Percentiles rank a stretch among this genome's conserved stretches.
These are phyloP conservation scores for Plasmodium coatneyi DNA, from an alignment of 169 alveolate species.

Conservation along the genomic window DNA sequence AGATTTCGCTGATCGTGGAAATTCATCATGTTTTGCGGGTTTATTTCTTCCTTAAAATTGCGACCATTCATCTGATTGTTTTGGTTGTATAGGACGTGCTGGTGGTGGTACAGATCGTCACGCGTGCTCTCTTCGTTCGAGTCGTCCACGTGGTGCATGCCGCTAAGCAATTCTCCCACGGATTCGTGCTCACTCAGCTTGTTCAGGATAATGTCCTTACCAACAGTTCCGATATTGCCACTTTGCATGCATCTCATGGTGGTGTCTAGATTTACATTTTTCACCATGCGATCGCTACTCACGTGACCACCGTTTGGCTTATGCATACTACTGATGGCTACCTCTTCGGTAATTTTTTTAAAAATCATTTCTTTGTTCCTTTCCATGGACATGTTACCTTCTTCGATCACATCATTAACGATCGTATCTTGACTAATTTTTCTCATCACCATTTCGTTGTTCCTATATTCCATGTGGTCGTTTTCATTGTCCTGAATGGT, in stretches of 20 bases:
- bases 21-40: neutral
- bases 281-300: neutral
- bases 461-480: neutral
- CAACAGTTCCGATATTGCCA: neutral
- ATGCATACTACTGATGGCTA: neutral
- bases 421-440: constrained; percentile 13
- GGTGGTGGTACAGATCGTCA: neutral
- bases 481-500: neutral
- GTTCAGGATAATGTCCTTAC: neutral
- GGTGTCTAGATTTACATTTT: neutral
- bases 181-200: neutral
- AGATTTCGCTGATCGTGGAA: neutral
- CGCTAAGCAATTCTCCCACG: neutral
- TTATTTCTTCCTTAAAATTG: neutral
- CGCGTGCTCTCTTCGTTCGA: neutral
- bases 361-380: neutral
- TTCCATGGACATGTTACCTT: neutral
- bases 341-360: constrained; percentile 2
- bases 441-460: neutral
- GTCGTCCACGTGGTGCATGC: neutral
- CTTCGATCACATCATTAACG: constrained; percentile 8
- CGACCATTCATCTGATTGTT: neutral
- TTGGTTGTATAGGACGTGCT: neutral
- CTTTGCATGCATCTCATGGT: neutral
- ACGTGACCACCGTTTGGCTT: neutral